These are phyloP conservation scores for Silene coronaria DNA, from an alignment of 179 eudicot species.

Conservation along the genomic window DNA sequence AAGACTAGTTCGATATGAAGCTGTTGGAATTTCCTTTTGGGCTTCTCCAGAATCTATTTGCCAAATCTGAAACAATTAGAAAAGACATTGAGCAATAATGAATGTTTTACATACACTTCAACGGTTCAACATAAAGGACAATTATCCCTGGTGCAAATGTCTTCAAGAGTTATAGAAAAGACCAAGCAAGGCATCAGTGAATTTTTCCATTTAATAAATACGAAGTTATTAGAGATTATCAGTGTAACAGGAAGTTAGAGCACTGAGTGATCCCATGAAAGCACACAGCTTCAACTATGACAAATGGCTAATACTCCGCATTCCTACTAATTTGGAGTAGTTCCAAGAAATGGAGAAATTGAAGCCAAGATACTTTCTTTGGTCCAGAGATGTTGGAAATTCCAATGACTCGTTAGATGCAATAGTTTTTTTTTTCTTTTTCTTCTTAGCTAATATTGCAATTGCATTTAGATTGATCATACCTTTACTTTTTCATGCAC, in stretches of 20 bases:
- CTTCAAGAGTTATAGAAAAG: not conserved
- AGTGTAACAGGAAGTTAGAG: not conserved
- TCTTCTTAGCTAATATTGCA: not conserved
- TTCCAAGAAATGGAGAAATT: not conserved
- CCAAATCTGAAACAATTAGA: conserved; percentile 65
- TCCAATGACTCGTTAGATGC: not conserved
- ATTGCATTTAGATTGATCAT: not conserved
- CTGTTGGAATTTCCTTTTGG: conserved; percentile 58
- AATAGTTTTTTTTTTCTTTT: not conserved
- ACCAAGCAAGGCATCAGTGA: not conserved
- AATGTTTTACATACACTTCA: not conserved
- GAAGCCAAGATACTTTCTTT: not conserved
- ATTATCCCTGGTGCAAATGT: not conserved
- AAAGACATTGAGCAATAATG: not conserved
- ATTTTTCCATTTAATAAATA: not conserved
- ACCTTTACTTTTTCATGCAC: not conserved
- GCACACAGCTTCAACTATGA: not conserved
- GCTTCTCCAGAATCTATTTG: conserved; percentile 47
- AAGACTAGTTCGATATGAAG: conserved; percentile 66
- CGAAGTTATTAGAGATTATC: not conserved
- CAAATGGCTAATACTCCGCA: not conserved
- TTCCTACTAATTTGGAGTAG: not conserved
- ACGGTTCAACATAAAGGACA: conserved; percentile 1
- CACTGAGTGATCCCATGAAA: not conserved
- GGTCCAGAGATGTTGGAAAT: not conserved